Base-by-base conservation (phyloP, 1,284 basidiomycete species). In the Pseudozyma pruni region DNA sequence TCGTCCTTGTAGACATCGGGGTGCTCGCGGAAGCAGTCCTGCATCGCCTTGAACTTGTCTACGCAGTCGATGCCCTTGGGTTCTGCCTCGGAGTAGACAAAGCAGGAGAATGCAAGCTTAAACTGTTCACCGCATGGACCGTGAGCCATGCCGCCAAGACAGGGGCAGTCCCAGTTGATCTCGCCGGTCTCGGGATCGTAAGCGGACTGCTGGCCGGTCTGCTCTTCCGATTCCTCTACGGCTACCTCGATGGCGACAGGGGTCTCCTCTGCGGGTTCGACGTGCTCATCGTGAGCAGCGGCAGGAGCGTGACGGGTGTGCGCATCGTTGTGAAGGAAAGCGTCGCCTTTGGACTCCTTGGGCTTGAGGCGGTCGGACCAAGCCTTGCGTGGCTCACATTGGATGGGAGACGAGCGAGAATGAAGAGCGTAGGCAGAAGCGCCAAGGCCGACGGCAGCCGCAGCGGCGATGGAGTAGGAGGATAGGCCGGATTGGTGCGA, bases 51-150 rank as follows among this genome's bases (percentile, higher is more conserved):
- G 87, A 99, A 99, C 85, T 92, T 93, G 75, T 97, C 96, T 19
- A 99, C 91, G 76, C 95, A 99, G 77, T 98, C 91, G 57, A 98
- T 91, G 9, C 95, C 95, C 85, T 99, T 98, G 2, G 95, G 95
- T 79, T 98, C 96, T 54, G 89, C 88, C 81, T 97, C 93, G 9
- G 92, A 94, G 83, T 89, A 91, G 5, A 99, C 89, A 77, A 99
- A 99, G 85, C 95, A 99, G 37, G 92, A 93, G 85, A 99, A 99
- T 0, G 96, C 95, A 64, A 90, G 91, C 75, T 92, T 90, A 86
- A 99, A 99, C 78, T 98, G 87, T 69, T 88, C 87, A 11, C 95
- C 95, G 80, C 95, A 99, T 2, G 94, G 93, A 7, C 96, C 96
- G 79, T 97, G 87, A 3, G 96, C 94, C 96, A 98, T 98, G 53